Conservation (phyloP, 2,329 filamentous ascomycete genomes). For the Aspergillus sp. region DNA sequence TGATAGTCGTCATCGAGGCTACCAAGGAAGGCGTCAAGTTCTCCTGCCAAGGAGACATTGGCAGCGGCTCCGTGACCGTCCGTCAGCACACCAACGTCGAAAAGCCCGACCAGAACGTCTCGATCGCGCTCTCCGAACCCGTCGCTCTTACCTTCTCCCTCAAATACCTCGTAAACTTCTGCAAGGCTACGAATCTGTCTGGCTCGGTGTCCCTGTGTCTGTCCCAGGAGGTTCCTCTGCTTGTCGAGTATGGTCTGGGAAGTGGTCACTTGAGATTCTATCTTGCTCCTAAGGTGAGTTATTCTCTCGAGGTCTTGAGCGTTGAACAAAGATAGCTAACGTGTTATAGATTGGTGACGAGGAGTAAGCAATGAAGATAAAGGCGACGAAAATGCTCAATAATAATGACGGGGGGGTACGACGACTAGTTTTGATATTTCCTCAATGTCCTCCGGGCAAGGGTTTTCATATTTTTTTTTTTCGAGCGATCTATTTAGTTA, state of each 20-base stretch:
- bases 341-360: conserved; percentile 55
- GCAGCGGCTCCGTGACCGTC: conserved; percentile 86
- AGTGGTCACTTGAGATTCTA: conserved; percentile 95
- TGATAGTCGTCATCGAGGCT: conserved; percentile 82
- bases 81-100: conserved; percentile 84
- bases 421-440: neutral
- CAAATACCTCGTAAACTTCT: conserved; percentile 99
- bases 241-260: conserved; percentile 83
- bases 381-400: conserved; percentile 12
- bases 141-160: conserved; percentile 95
- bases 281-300: conserved; percentile 85
- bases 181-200: conserved; percentile 88
- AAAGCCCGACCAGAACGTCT: conserved; percentile 76
- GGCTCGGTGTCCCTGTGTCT: conserved; percentile 81
- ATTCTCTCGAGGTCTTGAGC: neutral
- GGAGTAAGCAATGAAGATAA: conserved; percentile 29
- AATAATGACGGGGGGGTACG: conserved; percentile 22
- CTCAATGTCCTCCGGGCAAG: conserved; percentile 21
- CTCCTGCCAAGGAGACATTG: conserved; percentile 86
- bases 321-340: neutral
- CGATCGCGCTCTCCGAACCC: conserved; percentile 85
- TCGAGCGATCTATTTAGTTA: conserved; percentile 2
- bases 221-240: conserved; percentile 89
- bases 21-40: conserved; percentile 98
- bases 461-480: conserved; percentile 41